phyloP scores from a whole-genome alignment of 2,329 filamentous ascomycete genomes.

The Sodiomyces alkalinus region DNA sequence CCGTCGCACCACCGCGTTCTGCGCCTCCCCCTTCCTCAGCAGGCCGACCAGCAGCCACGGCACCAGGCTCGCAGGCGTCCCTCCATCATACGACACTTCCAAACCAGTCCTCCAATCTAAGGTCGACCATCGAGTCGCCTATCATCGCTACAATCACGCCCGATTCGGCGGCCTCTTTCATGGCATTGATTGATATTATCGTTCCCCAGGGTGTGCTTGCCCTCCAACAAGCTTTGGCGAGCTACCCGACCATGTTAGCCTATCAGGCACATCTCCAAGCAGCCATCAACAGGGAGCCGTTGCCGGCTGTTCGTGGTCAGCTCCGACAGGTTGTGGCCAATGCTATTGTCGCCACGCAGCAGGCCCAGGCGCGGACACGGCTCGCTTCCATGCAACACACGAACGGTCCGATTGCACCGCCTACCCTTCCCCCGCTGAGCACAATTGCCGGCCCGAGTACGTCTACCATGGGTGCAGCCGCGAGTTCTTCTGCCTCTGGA shows the following conservation, averaged over 20 bases:
- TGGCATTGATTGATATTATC: constrained; percentile 35
- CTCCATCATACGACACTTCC: constrained; percentile 2
- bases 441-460: background rate
- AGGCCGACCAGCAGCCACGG: constrained; percentile 4
- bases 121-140: constrained; percentile 12
- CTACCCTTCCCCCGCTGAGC: constrained; percentile 2
- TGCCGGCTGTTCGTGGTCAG: constrained; percentile 29
- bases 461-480: background rate
- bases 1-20: background rate
- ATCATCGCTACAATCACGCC: constrained; percentile 16
- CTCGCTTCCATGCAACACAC: constrained; percentile 12
- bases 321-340: constrained; percentile 33
- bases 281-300: constrained; percentile 35
- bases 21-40: constrained; percentile 3
- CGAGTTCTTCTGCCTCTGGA: background rate
- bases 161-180: constrained; percentile 24
- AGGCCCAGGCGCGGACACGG: constrained; percentile 21
- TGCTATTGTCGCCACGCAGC: constrained; percentile 28
- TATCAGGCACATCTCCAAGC: constrained; percentile 32
- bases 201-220: constrained; percentile 33
- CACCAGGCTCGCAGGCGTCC: background rate
- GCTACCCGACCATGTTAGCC: constrained; percentile 31
- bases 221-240: constrained; percentile 28
- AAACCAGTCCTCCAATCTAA: constrained; percentile 7
- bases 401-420: constrained; percentile 3